Evolutionary conservation across 805 yeast species (phyloP).

Genomic region (Candida ovalis): DNA sequence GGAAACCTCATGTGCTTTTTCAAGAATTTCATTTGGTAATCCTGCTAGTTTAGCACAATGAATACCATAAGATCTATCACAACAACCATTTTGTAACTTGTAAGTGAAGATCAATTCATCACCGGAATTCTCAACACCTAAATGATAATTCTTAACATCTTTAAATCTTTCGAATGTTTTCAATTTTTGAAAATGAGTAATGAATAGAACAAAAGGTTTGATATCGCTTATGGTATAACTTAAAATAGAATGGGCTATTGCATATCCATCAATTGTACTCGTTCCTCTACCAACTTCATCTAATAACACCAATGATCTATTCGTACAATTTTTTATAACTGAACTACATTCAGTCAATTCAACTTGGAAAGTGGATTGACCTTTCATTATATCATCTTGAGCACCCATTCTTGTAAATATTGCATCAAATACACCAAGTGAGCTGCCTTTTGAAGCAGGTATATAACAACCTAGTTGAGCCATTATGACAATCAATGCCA

Average conservation of each 20-base stretch:
- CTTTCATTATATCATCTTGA: constrained; percentile 66
- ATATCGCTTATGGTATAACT: constrained; percentile 46
- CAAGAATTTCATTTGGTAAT: constrained; percentile 44
- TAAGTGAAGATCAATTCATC: constrained; percentile 49
- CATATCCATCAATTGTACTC: constrained; percentile 68
- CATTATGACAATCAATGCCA: constrained; percentile 67
- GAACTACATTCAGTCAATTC: constrained; percentile 65
- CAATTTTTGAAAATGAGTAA: constrained; percentile 79
- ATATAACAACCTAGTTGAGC: constrained; percentile 75
- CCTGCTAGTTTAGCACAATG: constrained; percentile 81
- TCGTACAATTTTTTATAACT: constrained; percentile 48
- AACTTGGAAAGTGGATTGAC: constrained; percentile 81
- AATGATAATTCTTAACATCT: constrained; percentile 57
- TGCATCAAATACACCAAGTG: constrained; percentile 58
- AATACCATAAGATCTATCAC: constrained; percentile 72
- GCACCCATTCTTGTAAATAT: constrained; percentile 72
- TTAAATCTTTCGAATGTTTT: constrained; percentile 43
- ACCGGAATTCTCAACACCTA: constrained; percentile 50
- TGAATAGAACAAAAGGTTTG: constrained; percentile 63
- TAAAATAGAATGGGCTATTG: constrained; percentile 73
- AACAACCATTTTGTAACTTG: constrained; percentile 44
- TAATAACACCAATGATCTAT: constrained; percentile 55
- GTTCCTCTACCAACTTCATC: constrained; percentile 82
- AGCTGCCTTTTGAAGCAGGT: constrained; percentile 55
- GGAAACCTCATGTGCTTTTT: constrained; percentile 40